phyloP scores from a whole-genome alignment of 768 basidiomycete species.

The Lepiota venenata region DNA sequence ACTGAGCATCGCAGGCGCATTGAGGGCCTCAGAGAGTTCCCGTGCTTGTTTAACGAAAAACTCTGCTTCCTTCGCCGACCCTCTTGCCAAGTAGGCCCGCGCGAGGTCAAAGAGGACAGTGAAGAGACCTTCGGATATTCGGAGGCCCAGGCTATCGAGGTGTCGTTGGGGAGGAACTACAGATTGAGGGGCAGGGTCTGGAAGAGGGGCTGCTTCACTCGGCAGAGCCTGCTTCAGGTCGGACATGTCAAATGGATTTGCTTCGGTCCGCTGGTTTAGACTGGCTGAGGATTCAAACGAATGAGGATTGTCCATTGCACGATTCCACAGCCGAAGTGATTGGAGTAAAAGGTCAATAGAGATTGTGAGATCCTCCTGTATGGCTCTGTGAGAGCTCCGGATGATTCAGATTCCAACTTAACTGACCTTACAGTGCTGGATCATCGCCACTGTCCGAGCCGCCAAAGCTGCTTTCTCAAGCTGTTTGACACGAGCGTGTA shows the following conservation, averaged over 20 bases:
- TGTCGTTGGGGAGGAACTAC: constrained; percentile 26
- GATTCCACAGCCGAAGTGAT: constrained; percentile 76
- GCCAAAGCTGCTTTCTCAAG: constrained; percentile 76
- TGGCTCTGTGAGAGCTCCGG: constrained; percentile 1
- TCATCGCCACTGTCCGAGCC: constrained; percentile 59
- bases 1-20: constrained; percentile 59
- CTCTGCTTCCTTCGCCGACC: constrained; percentile 81
- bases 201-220: constrained; percentile 15
- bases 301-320: constrained; percentile 67
- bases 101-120: constrained; percentile 62
- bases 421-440: constrained; percentile 65
- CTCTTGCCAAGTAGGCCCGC: constrained; percentile 63
- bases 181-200: constrained; percentile 20
- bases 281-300: constrained; percentile 47
- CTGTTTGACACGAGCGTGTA: constrained; percentile 52
- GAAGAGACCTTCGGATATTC: constrained; percentile 69
- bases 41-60: constrained; percentile 79
- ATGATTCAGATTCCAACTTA: background rate
- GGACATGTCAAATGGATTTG: constrained; percentile 59
- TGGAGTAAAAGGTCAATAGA: constrained; percentile 61
- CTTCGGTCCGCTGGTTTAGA: constrained; percentile 28
- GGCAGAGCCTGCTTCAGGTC: constrained; percentile 40
- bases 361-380: constrained; percentile 57
- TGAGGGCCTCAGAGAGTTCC: constrained; percentile 67
- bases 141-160: constrained; percentile 44